phyloP scores from a whole-genome alignment of 495 filamentous ascomycete species.

The Podospora fimiseda region DNA sequence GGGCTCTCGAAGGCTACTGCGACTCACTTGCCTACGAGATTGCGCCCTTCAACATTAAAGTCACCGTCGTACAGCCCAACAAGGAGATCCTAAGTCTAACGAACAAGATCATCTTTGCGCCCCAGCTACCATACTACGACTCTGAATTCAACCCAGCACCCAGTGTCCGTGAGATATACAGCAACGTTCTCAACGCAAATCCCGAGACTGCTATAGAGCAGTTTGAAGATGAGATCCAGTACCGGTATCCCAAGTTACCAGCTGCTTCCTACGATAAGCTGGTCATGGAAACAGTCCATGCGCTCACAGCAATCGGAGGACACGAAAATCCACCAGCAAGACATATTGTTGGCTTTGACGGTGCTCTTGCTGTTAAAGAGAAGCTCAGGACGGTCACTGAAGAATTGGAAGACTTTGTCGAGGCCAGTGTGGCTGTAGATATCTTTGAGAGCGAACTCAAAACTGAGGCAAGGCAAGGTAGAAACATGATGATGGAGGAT shows the following conservation, averaged over 20 bases:
- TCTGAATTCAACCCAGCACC: slow-evolving; percentile 70
- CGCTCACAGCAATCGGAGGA: slow-evolving; percentile 82
- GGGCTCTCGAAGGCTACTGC: slow-evolving; percentile 97
- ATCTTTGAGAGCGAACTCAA: slow-evolving; percentile 54
- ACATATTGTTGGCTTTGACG: slow-evolving; percentile 91
- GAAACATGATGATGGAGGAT: not conserved
- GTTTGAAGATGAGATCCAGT: slow-evolving; percentile 49
- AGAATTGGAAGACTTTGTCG: slow-evolving; percentile 92
- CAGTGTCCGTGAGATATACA: slow-evolving; percentile 71
- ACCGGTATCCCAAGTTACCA: slow-evolving; percentile 65
- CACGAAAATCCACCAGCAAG: slow-evolving; percentile 93
- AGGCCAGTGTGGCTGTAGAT: slow-evolving; percentile 78
- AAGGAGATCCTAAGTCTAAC: slow-evolving; percentile 77
- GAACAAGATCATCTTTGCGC: slow-evolving; percentile 76
- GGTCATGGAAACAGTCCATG: slow-evolving; percentile 83
- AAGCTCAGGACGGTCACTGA: slow-evolving; percentile 95
- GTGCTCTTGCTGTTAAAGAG: slow-evolving; percentile 82
- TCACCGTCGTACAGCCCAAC: slow-evolving; percentile 87
- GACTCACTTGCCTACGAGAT: slow-evolving; percentile 96
- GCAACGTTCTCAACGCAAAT: slow-evolving; percentile 57
- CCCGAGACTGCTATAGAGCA: slow-evolving; percentile 46
- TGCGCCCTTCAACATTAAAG: slow-evolving; percentile 92
- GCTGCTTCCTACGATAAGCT: slow-evolving; percentile 59
- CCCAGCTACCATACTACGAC: slow-evolving; percentile 66
- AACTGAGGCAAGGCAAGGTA: slow-evolving; percentile 38